phyloP scores from a whole-genome alignment of 2,329 filamentous ascomycete species.

The Aspergillus fumigatus region DNA sequence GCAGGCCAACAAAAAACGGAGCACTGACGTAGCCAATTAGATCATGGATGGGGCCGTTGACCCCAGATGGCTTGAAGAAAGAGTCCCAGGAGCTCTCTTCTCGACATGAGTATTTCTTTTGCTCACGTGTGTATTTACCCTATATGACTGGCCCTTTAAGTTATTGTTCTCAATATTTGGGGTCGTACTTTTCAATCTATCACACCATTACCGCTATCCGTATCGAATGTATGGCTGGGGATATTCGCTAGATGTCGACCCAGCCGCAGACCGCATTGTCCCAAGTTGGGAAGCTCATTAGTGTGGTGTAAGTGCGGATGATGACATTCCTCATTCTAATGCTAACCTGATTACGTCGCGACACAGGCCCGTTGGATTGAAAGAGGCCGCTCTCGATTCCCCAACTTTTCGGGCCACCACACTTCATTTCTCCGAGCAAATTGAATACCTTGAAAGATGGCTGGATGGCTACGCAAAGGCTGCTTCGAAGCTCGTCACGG shows the following conservation, averaged over 20 bases:
- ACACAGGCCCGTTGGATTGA: conserved; percentile 71
- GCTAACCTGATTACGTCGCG: conserved; percentile 10
- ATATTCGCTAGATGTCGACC: conserved; percentile 39
- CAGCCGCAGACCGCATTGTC: conserved; percentile 34
- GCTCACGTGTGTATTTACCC: conserved; percentile 13
- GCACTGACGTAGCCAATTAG: conserved; percentile 36
- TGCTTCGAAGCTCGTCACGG: conserved; percentile 57
- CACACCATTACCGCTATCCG: conserved; percentile 10
- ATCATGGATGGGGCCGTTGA: conserved; percentile 18
- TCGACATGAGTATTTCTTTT: conserved; percentile 11
- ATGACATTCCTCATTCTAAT: background rate
- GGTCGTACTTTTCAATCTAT: conserved; percentile 3
- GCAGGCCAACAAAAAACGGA: conserved; percentile 12
- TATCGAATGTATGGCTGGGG: conserved; percentile 31
- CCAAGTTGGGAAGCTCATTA: conserved; percentile 43
- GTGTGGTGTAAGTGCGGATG: conserved; percentile 38
- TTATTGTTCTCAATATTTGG: conserved; percentile 2
- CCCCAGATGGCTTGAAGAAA: conserved; percentile 16
- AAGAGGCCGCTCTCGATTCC: conserved; percentile 93
- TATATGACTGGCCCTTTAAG: conserved; percentile 7
- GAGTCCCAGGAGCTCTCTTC: conserved; percentile 9
- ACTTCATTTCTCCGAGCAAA: conserved; percentile 83
- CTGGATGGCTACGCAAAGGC: conserved; percentile 67
- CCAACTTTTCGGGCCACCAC: conserved; percentile 89
- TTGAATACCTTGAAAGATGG: conserved; percentile 89